phyloP scores from a whole-genome alignment of 2,329 filamentous ascomycete species.

The Exophiala lecanii-corni region DNA sequence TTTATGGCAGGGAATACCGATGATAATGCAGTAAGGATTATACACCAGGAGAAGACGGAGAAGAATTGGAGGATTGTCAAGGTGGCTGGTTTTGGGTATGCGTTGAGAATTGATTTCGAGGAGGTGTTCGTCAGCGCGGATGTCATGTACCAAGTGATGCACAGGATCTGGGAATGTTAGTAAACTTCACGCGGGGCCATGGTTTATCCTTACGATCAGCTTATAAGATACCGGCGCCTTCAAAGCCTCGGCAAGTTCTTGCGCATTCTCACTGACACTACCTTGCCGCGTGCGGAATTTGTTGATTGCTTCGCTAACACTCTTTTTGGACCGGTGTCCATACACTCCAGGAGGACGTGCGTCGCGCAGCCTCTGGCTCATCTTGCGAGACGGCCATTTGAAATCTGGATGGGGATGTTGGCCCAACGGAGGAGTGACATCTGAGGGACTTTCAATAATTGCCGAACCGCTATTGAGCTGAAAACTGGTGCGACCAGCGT shows the following conservation, averaged over 20 bases:
- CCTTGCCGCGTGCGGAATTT: conserved; percentile 75
- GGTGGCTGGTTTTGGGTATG: conserved; percentile 84
- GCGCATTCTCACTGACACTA: conserved; percentile 87
- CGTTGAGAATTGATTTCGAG: conserved; percentile 92
- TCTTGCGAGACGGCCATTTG: conserved; percentile 59
- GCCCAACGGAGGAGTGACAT: conserved; percentile 27
- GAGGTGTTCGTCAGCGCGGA: conserved; percentile 96
- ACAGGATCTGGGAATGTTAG: conserved; percentile 74
- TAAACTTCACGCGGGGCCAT: too few relatives aligned
- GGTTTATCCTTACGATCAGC: conserved; percentile 81
- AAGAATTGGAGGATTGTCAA: conserved; percentile 90
- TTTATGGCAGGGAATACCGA: conserved; percentile 66
- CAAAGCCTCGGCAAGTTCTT: conserved; percentile 86
- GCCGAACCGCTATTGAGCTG: conserved; percentile 25
- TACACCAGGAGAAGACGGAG: conserved; percentile 83
- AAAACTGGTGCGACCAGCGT: conserved; percentile 23
- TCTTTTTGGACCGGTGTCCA: conserved; percentile 71
- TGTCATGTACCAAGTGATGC: conserved; percentile 88
- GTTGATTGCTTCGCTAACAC: conserved; percentile 79
- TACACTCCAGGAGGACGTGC: conserved; percentile 15
- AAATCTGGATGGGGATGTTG: conserved; percentile 37
- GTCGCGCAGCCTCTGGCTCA: conserved; percentile 36
- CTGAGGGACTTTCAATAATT: conserved; percentile 25
- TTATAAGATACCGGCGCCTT: conserved; percentile 83
- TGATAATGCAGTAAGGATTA: conserved; percentile 73